Evolutionary conservation across 129 eudicot genomes (phyloP), one percentile per base, ranked within the genome.

Genomic region (Rutidosis leptorrhynchoides): DNA sequence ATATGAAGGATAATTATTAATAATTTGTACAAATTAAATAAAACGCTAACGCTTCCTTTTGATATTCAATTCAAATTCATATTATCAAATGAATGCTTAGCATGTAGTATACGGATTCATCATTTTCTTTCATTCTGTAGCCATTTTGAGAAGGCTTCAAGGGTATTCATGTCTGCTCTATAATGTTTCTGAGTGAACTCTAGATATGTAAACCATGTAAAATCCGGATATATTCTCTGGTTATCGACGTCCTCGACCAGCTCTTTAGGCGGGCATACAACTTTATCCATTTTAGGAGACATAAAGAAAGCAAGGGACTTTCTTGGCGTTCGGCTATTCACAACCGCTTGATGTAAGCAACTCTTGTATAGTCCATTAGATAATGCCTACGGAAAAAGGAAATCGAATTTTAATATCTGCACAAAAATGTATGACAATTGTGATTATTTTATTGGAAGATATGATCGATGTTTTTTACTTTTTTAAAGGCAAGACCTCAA

Each of bases 311-410:
- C 96, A 25, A 91, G 79, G 37, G 94, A 85, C 64, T 81, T 85
- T 55, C 97, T 85, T 45, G 96, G 86, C 0, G 78, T 81, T 27
- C 53, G 53, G 53, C 56, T 83, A 74, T 87, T 91, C 27, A 91
- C 94, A 28, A 87, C 95, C 2, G 97, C 97, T 72, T 96, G 81
- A 80, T 91, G 97, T 65, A 91, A 58, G 68, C 97, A 91, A 58
- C 97, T 89, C 86, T 83, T 91, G 83, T 87, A 91, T 22, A 81
- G 64, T 78, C 97, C 95, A 65, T 91, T 91, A 17, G 97, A 83
- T 61, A 91, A 78, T 40, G 96, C 97, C 96, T 90, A 87, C n/a
- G 21, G 30, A 56, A 54, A 73, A 65, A 19, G 61, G 14, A 56
- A 33, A 20, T 11, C 48, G 52, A 64, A 27, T 43, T 22, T 33